These are phyloP conservation scores for Eimeria brunetti DNA, from an alignment of 169 alveolate species.

Conservation along the genomic window DNA sequence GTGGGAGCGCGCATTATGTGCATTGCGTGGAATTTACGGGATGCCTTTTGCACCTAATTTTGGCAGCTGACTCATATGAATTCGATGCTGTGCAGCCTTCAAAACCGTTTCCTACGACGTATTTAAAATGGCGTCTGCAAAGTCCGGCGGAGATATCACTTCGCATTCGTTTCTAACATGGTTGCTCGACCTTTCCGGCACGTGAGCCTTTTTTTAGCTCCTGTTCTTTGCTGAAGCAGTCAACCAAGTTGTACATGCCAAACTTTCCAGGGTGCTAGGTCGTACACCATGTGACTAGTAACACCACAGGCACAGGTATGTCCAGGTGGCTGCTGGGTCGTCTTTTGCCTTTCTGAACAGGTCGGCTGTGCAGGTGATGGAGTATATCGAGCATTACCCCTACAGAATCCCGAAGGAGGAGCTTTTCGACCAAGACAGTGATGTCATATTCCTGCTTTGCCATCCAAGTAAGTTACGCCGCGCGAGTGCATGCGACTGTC, in stretches of 20 bases:
- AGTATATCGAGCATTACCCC: constrained; percentile 76
- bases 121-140: constrained; percentile 22
- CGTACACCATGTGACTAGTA: not conserved
- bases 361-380: constrained; percentile 72
- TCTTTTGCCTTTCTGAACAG: constrained; percentile 23
- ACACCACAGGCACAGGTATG: not conserved
- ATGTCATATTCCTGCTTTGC: constrained; percentile 56
- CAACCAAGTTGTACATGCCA: not conserved
- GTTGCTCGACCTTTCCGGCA: constrained; percentile 58
- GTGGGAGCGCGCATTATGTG: not conserved
- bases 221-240: not conserved
- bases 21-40: not conserved
- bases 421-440: constrained; percentile 67
- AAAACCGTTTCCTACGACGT: constrained; percentile 50
- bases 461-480: constrained; percentile 39
- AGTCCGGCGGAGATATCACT: constrained; percentile 52
- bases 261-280: not conserved
- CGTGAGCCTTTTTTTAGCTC: not conserved
- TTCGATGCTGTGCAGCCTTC: not conserved
- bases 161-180: constrained; percentile 62
- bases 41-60: not conserved
- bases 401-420: constrained; percentile 39
- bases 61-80: not conserved
- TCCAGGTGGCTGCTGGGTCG: not conserved
- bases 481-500: not conserved